A percentile compares a stretch with the other conserved stretches of the same genome.
These are phyloP conservation scores for Aspergillus novoparasiticus DNA, from an alignment of 2,329 filamentous ascomycete species.

Conservation along the genomic window DNA sequence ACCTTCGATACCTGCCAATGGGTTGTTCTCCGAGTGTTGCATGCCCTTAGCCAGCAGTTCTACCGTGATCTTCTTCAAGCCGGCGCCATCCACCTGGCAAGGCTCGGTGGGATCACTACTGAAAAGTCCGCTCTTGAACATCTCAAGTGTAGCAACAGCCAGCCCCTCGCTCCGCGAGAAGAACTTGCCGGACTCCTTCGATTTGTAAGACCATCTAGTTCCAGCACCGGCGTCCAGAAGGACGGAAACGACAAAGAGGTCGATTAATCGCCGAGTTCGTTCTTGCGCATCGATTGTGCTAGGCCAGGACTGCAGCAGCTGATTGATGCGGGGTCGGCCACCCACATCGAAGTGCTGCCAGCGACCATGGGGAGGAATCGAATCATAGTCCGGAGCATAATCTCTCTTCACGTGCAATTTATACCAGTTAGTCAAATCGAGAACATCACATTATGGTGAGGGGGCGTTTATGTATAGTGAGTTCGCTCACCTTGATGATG, in stretches of 20 bases:
- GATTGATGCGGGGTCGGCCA: constrained; percentile 54
- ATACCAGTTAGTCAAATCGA: constrained; percentile 8
- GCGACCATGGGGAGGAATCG: constrained; percentile 79
- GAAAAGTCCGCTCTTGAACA: constrained; percentile 92
- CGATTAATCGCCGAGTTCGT: constrained; percentile 58
- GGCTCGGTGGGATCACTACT: constrained; percentile 80
- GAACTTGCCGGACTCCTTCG: constrained; percentile 78
- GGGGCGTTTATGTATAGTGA: not conserved
- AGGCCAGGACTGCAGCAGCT: constrained; percentile 55
- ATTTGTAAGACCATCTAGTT: constrained; percentile 89
- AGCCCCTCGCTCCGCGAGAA: constrained; percentile 88
- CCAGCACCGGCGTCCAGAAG: constrained; percentile 76
- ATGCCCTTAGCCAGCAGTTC: constrained; percentile 77
- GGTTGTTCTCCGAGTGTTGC: constrained; percentile 79
- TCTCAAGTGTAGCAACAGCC: constrained; percentile 76
- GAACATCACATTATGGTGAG: constrained; percentile 9
- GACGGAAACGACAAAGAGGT: constrained; percentile 65
- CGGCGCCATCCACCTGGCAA: constrained; percentile 85
- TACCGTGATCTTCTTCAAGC: constrained; percentile 72
- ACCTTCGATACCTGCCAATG: constrained; percentile 81
- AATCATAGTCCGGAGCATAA: constrained; percentile 67
- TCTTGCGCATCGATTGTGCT: constrained; percentile 52
- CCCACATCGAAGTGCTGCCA: constrained; percentile 68
- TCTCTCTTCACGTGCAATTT: constrained; percentile 57
- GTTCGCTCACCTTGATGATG: constrained; percentile 77